These are phyloP conservation scores for Lentithecium fluviatile DNA, from an alignment of 495 filamentous ascomycete genomes.

Conservation along the genomic window DNA sequence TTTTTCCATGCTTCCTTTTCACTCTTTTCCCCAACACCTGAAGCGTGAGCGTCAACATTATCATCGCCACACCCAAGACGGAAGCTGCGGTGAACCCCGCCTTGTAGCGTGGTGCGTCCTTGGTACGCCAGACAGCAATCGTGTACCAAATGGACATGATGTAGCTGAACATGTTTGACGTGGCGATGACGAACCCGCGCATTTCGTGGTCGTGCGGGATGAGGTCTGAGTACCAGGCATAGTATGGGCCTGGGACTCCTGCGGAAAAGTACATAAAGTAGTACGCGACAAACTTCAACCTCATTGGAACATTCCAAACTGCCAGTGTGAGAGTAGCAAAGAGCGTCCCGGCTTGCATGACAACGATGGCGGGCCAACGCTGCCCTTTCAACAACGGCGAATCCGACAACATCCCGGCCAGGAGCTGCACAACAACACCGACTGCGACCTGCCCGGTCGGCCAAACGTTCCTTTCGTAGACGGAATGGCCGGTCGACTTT, in stretches of 20 bases:
- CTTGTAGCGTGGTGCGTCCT: conserved; percentile 2
- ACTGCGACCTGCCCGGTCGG: conserved; percentile 50
- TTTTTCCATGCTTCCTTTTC: too few species aligned
- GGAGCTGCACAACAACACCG: conserved; percentile 49
- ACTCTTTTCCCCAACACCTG: not conserved
- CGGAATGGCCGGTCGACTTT: conserved; percentile 20
- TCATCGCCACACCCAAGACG: not conserved
- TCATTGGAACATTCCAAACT: conserved; percentile 25
- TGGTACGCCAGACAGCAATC: conserved; percentile 7
- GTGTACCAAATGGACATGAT: conserved; percentile 1
- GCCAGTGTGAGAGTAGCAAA: conserved; percentile 51
- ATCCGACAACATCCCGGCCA: conserved; percentile 52
- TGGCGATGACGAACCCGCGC: too few species aligned
- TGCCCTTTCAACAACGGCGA: conserved; percentile 53
- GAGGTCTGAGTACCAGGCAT: too few species aligned
- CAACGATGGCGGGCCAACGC: conserved; percentile 47
- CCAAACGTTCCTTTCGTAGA: conserved; percentile 43
- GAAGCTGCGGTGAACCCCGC: not conserved
- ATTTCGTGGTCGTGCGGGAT: too few species aligned
- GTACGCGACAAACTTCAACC: too few species aligned
- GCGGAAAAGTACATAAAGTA: too few species aligned
- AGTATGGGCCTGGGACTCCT: too few species aligned
- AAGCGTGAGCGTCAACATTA: not conserved
- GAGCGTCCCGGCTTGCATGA: conserved; percentile 52
- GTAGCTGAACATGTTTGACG: too few species aligned